A percentile compares a stretch with the other conserved stretches of the same genome.
Evolutionary conservation across 208 protist genomes (phyloP).

Genomic region (Giardia muris): DNA sequence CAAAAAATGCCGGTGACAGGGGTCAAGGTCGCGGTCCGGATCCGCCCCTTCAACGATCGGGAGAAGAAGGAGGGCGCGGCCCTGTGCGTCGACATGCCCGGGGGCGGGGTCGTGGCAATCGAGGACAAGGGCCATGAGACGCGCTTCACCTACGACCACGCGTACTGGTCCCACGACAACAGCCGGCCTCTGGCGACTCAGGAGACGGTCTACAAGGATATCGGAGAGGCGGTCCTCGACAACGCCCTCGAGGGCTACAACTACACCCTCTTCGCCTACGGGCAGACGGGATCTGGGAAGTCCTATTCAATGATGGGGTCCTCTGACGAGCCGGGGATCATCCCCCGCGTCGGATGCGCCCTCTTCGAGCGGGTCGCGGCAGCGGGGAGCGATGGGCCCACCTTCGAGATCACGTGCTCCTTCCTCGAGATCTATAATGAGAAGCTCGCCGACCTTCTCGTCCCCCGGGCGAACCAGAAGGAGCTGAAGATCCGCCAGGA

Average conservation of each 20-base stretch:
- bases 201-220: slow-evolving; percentile 29
- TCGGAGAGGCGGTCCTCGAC: not conserved
- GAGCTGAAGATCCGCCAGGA: not conserved
- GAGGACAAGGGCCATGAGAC: not conserved
- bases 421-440: slow-evolving; percentile 48
- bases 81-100: not conserved
- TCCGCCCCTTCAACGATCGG: slow-evolving; percentile 15
- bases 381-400: not conserved
- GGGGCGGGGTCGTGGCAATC: not conserved
- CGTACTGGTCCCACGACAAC: not conserved
- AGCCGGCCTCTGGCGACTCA: slow-evolving; percentile 40
- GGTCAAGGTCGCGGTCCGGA: slow-evolving; percentile 22
- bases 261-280: slow-evolving; percentile 38
- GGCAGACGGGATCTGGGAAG: slow-evolving; percentile 41
- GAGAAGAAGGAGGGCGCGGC: slow-evolving; percentile 6
- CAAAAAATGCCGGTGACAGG: slow-evolving; percentile 19
- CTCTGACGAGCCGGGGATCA: not conserved
- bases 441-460: slow-evolving; percentile 37
- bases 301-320: slow-evolving; percentile 51
- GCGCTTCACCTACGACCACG: not conserved
- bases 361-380: not conserved
- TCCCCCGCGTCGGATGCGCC: not conserved
- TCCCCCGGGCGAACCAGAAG: not conserved
- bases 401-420: not conserved
- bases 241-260: slow-evolving; percentile 20